Conservation (phyloP, 2,329 filamentous ascomycete genomes). For the Berkeleyomyces basicola region DNA sequence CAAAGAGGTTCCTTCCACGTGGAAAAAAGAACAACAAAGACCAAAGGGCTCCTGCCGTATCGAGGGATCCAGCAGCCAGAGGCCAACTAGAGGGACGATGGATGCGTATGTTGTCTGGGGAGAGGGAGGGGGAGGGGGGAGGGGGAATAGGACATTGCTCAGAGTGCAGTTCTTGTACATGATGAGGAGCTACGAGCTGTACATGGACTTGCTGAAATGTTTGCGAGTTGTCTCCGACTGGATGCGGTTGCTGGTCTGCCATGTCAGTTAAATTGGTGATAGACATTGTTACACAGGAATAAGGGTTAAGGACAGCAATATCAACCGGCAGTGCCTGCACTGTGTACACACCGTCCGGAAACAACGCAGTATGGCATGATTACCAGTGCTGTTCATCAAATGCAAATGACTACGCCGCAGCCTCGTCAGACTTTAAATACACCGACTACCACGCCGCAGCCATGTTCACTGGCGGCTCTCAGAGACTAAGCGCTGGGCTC, state of each 20-base stretch:
- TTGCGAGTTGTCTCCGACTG: no score
- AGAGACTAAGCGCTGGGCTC: no score
- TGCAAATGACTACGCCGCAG: neutral
- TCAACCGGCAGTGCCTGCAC: neutral
- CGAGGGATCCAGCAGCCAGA: neutral
- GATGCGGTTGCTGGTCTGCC: no score
- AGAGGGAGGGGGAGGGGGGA: neutral
- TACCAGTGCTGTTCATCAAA: no score
- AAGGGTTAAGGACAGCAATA: neutral
- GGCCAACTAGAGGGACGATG: neutral
- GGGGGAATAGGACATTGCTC: neutral
- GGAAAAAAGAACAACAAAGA: conserved; percentile 1
- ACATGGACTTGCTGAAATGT: neutral
- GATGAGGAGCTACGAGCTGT: no score
- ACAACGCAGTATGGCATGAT: no score
- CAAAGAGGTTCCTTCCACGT: neutral
- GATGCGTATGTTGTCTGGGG: no score
- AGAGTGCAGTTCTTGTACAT: neutral
- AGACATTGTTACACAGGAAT: neutral
- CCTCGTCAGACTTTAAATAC: neutral
- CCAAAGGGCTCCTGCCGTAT: neutral
- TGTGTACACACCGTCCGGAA: neutral
- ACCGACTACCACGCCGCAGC: neutral
- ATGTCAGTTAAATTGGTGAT: neutral
- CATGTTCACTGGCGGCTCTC: neutral